Evolutionary conservation across 345 rosid genomes (phyloP).

Genomic region (Rhizophora mangle): DNA sequence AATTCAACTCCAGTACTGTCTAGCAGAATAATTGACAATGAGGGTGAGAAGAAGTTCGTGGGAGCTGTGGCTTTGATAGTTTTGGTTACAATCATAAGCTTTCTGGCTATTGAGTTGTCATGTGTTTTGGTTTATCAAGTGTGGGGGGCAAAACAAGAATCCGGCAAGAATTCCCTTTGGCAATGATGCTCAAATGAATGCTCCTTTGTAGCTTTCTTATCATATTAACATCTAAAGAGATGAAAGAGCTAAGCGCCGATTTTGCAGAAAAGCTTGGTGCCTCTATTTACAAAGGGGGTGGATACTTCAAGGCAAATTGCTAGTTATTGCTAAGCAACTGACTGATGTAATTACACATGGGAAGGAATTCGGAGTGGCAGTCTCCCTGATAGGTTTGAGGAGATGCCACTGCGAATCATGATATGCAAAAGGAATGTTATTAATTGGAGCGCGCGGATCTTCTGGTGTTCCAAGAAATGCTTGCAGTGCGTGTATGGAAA

Average conservation of each 20-base stretch:
- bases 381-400: constrained; percentile 37
- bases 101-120: constrained; percentile 22
- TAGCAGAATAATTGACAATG: constrained; percentile 10
- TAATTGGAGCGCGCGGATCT: no score
- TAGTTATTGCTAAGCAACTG: constrained; percentile 27
- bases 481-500: no score
- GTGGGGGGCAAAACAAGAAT: constrained; percentile 17
- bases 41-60: constrained; percentile 16
- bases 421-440: constrained; percentile 16
- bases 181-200: constrained; percentile 28
- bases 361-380: constrained; percentile 30
- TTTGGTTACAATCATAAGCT: constrained; percentile 23
- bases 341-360: constrained; percentile 13
- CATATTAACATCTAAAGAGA: constrained; percentile 32
- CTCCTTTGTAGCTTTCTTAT: constrained; percentile 20
- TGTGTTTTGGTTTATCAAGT: constrained; percentile 23
- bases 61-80: constrained; percentile 27
- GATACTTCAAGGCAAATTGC: constrained; percentile 22
- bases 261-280: constrained; percentile 27
- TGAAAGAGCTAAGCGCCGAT: constrained; percentile 22
- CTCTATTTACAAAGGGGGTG: constrained; percentile 31
- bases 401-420: constrained; percentile 35
- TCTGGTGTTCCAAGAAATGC: no score
- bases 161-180: constrained; percentile 27
- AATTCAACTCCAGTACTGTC: constrained; percentile 16